Evolutionary conservation across 768 basidiomycete genomes (phyloP), one percentile per base, ranked within the genome.

Genomic region (Infundibulicybe gibba): DNA sequence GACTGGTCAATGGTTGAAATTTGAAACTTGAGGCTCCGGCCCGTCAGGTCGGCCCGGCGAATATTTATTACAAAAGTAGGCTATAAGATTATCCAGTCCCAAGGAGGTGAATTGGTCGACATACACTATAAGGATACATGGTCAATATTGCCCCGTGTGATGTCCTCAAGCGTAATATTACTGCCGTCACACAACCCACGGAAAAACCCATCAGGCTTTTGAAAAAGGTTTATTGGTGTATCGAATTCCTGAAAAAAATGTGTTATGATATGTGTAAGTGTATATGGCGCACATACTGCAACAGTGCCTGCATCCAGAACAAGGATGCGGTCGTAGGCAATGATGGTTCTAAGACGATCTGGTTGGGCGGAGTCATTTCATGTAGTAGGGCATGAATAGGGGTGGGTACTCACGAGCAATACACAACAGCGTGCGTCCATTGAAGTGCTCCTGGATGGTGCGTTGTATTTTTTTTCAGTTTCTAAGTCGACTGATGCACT

Each of bases 381-480:
- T 9, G 2, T 25, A 79, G 38, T 13, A n/a, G 3, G 19, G 16
- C 15, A 39, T 21, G n/a, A 19, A 25, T 38, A 11, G 6, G 15
- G 5, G 19, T 6, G n/a, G 14, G 40, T n/a, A 72, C 83, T 61
- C 54, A 86, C 82, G 87, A 41, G 85, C 86, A 53, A 90, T 90
- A 60, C 85, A 88, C 17, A 91, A 64, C 14, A 90, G 70, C 0
- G 90, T 91, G 44, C 82, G 78, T 54, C 85, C 80, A 38, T 65
- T 69, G 69, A 93, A 93, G 61, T 84, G 78, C 5, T 67, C 74
- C 6, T 83, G 74, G 43, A 94, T 92, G 3, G 90, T 92, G 34
- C 77, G 67, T 55, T 94, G 90, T 45, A 94, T 90, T 62, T 84
- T 86, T 50, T 79, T 68, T 92, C 90, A 0, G 88, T 92, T 60